These are phyloP conservation scores for Jimgerdemannia lactiflua DNA, from an alignment of 192 early-diverging fungal genomes.

Conservation along the genomic window DNA sequence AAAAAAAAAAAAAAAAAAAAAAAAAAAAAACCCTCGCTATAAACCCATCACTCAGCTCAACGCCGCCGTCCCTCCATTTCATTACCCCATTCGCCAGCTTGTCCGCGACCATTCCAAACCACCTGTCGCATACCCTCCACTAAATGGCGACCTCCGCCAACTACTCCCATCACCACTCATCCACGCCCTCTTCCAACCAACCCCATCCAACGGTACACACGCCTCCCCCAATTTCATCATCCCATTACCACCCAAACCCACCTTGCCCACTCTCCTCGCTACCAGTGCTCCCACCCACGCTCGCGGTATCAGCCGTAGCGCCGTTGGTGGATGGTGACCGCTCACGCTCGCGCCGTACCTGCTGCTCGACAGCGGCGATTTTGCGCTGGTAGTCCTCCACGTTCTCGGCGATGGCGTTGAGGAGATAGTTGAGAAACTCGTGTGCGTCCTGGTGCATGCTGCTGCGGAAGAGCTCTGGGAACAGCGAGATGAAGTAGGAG, in stretches of 20 bases:
- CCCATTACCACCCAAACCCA: neutral
- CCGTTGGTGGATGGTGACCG: conserved; percentile 17
- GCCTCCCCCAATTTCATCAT: neutral
- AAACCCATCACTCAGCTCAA: no score
- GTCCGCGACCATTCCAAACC: no score
- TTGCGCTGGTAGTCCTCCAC: conserved; percentile 64
- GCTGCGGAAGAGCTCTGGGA: conserved; percentile 83
- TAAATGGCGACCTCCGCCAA: no score
- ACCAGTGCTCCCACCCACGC: conserved; percentile 7
- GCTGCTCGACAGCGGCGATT: conserved; percentile 20
- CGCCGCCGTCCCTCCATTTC: no score
- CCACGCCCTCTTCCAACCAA: neutral
- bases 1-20: neutral
- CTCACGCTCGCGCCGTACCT: conserved; percentile 18
- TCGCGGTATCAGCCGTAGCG: neutral
- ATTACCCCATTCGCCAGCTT: no score
- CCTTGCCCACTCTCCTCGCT: conserved; percentile 6
- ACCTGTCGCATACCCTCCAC: no score
- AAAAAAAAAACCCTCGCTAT: neutral
- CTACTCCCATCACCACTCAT: no score
- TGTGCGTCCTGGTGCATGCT: conserved; percentile 98
- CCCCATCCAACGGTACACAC: neutral
- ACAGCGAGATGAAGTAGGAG: no score
- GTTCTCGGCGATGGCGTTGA: conserved; percentile 92
- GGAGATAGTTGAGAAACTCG: conserved; percentile 93